Evolutionary conservation across 176 grass and related monocot genomes (phyloP), one percentile per base, ranked within the genome.

Genomic region (Eremochloa ophiuroides): DNA sequence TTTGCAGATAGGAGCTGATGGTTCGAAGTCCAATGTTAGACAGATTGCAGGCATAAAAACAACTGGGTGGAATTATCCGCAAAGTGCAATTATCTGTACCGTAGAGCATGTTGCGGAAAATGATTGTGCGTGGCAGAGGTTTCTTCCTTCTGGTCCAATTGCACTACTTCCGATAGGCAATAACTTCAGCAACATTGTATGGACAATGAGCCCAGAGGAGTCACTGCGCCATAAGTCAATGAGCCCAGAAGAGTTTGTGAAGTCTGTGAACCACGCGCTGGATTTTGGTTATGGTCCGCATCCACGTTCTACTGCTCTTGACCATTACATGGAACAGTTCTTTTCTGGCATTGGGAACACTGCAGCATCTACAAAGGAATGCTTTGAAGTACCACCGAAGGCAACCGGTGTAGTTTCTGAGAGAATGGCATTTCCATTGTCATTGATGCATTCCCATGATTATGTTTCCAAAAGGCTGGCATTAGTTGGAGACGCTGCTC

Each of bases 131-230:
- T 99, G 93, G 91, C 91, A 99, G 71, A 99, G 96, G 69, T 99
- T 99, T 93, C 96, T 99, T 11, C 90, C 96, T 65, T 83, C 84
- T 47, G 96, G 96, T 73, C 96, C 96, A 29, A 90, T 99, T 26
- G 96, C 96, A 62, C 86, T 95, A 50, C 85, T 95, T 39, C 91
- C 96, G 7, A 88, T 99, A 61, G 96, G 92, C 2, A 68, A 88
- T 47, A 93, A 82, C 31, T 99, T 91, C 71, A 99, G 96, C 91
- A 99, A 95, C 79, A 95, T 98, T 84, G 96, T 98, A 34, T 98
- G 96, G 96, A 98, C 96, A 90, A 98, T 98, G 96, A 86, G 79
- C 69, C 86, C 93, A 35, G 88, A 91, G 62, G 90, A 93, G 38
- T 81, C 96, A 69, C 70, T 31, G 0, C 82, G 37, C 44, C 96